Conservation (phyloP, 352 stramenopile species). For the Phytophthora megakarya region DNA sequence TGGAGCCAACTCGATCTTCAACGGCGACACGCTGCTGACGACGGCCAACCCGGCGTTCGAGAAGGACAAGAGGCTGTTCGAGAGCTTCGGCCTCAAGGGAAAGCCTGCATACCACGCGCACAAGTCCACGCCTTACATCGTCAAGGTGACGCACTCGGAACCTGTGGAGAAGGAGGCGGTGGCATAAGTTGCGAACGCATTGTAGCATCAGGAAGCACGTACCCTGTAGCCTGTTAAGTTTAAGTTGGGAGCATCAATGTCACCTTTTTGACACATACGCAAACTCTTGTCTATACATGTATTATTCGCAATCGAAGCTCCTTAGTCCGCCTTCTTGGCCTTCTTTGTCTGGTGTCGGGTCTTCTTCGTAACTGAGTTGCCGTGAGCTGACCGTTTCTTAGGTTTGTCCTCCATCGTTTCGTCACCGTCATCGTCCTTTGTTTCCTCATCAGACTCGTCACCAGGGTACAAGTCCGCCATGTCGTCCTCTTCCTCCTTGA, state of each 20-base stretch:
- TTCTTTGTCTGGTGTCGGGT: slow-evolving; percentile 35
- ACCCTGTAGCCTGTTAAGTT: slow-evolving; percentile 28
- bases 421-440: slow-evolving; percentile 37
- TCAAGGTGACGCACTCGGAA: slow-evolving; percentile 78
- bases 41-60: slow-evolving; percentile 97
- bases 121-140: slow-evolving; percentile 81
- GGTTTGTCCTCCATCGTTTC: slow-evolving; percentile 45
- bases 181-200: slow-evolving; percentile 29
- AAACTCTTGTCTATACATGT: slow-evolving; percentile 21
- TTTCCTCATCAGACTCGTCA: slow-evolving; percentile 46
- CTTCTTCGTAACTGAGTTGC: slow-evolving; percentile 37
- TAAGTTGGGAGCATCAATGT: slow-evolving; percentile 35
- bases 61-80: slow-evolving; percentile 94
- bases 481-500: slow-evolving; percentile 47
- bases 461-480: slow-evolving; percentile 71
- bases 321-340: slow-evolving; percentile 30
- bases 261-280: slow-evolving; percentile 26
- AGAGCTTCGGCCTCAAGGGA: slow-evolving; percentile 93
- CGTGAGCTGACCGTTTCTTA: slow-evolving; percentile 42
- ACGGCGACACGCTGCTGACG: slow-evolving; percentile 97
- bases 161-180: slow-evolving; percentile 41
- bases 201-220: slow-evolving; percentile 22
- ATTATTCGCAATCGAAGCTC: slow-evolving; percentile 26
- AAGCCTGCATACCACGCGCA: slow-evolving; percentile 95
- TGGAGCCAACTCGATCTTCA: slow-evolving; percentile 99